Conservation (phyloP, 2,329 filamentous ascomycete species). For the Rhynchosporium agropyri region DNA sequence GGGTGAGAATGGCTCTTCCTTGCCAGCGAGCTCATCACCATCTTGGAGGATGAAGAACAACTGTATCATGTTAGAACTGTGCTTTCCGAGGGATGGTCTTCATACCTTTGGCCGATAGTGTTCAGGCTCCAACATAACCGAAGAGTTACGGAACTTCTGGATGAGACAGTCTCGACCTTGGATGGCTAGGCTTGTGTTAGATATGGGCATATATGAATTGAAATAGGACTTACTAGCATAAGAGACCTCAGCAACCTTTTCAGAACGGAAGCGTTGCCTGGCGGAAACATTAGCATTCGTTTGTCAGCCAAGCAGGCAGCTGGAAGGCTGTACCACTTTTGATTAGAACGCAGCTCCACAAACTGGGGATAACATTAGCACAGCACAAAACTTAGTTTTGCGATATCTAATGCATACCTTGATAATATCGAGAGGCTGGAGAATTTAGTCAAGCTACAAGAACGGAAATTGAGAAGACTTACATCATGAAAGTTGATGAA, state of each 20-base stretch:
- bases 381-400: conserved; percentile 16
- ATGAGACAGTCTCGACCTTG: conserved; percentile 90
- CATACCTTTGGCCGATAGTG: conserved; percentile 81
- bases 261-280: conserved; percentile 77
- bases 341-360: conserved; percentile 68
- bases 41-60: conserved; percentile 57
- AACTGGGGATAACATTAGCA: conserved; percentile 55
- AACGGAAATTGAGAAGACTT: conserved; percentile 43
- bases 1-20: conserved; percentile 74
- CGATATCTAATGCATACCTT: conserved; percentile 49
- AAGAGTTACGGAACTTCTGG: conserved; percentile 95
- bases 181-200: conserved; percentile 62
- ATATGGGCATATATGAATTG: conserved; percentile 11
- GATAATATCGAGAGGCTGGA: conserved; percentile 71
- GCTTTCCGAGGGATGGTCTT: conserved; percentile 41
- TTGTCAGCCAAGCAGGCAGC: not conserved
- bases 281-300: not conserved
- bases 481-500: conserved; percentile 94
- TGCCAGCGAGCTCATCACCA: conserved; percentile 64
- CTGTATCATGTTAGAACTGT: conserved; percentile 43
- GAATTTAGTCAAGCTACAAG: conserved; percentile 44
- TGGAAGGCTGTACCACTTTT: conserved; percentile 59
- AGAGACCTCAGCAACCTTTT: conserved; percentile 86
- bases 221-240: conserved; percentile 76
- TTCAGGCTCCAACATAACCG: conserved; percentile 85